Evolutionary conservation across 495 filamentous ascomycete genomes (phyloP).

Genomic region (Copromyces sp.): DNA sequence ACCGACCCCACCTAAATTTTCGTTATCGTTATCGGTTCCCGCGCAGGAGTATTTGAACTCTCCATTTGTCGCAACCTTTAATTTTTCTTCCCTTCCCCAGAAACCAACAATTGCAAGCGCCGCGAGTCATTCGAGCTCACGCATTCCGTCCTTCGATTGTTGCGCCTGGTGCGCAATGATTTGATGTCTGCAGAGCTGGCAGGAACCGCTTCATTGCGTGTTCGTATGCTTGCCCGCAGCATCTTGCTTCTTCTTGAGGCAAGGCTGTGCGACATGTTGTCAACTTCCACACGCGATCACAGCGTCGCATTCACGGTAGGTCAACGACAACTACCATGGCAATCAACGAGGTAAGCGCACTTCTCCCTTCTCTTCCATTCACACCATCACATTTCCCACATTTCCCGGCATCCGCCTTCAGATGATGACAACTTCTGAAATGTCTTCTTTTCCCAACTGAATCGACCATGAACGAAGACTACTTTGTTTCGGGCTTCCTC

Average conservation of each 20-base stretch:
- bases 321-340: neutral
- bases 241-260: neutral
- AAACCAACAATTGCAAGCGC: neutral
- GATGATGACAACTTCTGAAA: conserved; percentile 74
- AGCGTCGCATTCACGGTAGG: conserved; percentile 1
- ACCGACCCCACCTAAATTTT: conserved; percentile 5
- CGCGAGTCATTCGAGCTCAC: neutral
- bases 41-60: conserved; percentile 5
- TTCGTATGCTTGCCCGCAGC: neutral
- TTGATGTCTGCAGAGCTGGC: neutral
- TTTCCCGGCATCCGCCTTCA: conserved; percentile 19
- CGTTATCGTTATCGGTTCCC: conserved; percentile 6
- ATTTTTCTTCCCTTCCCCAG: conserved; percentile 3
- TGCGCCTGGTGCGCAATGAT: neutral
- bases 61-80: neutral
- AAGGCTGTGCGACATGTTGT: neutral
- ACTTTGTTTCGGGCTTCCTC: conserved; percentile 57
- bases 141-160: neutral
- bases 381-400: neutral
- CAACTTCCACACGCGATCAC: neutral
- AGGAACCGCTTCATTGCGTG: neutral
- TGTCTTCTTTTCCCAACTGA: conserved; percentile 91
- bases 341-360: conserved; percentile 14
- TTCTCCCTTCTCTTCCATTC: conserved; percentile 2
- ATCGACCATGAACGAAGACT: conserved; percentile 84